Percentiles rank a stretch among this genome's conserved stretches.
Evolutionary conservation across 2,329 filamentous ascomycete species (phyloP).

Genomic region (Colletotrichum aenigma): DNA sequence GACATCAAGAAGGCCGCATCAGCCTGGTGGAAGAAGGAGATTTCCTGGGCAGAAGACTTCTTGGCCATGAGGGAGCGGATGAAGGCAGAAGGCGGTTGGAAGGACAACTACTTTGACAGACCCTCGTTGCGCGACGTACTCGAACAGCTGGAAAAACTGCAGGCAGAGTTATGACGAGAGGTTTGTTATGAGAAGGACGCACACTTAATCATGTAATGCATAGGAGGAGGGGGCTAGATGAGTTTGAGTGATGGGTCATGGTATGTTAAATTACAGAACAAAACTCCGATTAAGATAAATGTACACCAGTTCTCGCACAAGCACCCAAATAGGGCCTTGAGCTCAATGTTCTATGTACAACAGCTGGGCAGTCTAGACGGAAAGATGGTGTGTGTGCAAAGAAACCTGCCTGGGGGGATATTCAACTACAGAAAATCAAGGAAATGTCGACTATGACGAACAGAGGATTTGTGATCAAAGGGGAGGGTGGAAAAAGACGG

Average conservation of each 20-base stretch:
- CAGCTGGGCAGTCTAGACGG: background rate
- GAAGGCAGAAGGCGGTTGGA: conserved; percentile 46
- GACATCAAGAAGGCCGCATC: conserved; percentile 41
- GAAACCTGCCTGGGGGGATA: background rate
- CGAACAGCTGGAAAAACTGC: background rate
- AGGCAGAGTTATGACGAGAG: conserved; percentile 26
- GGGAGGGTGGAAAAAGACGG: background rate
- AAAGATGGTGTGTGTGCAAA: background rate
- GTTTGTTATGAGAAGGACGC: too few species aligned
- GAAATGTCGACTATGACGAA: background rate
- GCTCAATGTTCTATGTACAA: background rate
- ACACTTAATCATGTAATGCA: background rate
- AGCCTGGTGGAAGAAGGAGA: conserved; percentile 54
- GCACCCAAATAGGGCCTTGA: background rate
- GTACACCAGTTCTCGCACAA: background rate
- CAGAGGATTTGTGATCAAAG: background rate
- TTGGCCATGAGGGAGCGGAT: conserved; percentile 43
- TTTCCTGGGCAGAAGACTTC: conserved; percentile 52
- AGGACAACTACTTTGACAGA: conserved; percentile 54
- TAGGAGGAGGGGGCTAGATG: background rate
- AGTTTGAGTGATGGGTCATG: background rate
- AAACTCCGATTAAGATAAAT: background rate
- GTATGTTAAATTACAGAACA: background rate
- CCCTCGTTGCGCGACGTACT: conserved; percentile 51
- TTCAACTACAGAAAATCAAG: background rate